Percentiles rank a stretch among this genome's conserved stretches.
phyloP scores from a whole-genome alignment of 176 grass and related monocot species.

The Oryza coarctata region DNA sequence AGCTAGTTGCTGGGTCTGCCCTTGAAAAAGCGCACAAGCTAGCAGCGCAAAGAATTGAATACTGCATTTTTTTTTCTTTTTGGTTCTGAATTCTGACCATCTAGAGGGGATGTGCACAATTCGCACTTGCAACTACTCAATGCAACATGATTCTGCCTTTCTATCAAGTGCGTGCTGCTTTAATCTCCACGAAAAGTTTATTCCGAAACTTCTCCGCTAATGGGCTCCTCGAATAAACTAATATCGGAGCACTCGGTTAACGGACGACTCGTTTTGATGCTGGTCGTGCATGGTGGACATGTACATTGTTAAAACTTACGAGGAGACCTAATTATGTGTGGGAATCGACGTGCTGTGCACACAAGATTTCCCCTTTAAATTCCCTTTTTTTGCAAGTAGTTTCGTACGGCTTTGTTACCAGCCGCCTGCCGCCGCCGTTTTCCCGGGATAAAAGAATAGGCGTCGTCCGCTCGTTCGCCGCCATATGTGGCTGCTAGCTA shows the following conservation, averaged over 20 bases:
- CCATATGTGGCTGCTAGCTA: neutral
- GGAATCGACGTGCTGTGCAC: slow-evolving; percentile 23
- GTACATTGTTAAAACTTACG: neutral
- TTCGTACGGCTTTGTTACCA: neutral
- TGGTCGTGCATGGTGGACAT: neutral
- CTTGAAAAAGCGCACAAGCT: neutral
- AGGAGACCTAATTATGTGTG: neutral
- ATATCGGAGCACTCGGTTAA: neutral
- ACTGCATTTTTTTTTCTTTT: neutral
- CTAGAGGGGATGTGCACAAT: neutral
- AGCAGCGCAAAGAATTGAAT: neutral
- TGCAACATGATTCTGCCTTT: neutral
- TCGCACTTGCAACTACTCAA: neutral
- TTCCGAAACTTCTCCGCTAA: neutral
- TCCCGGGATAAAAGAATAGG: neutral
- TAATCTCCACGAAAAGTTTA: neutral
- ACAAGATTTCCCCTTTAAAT: neutral
- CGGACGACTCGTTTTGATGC: neutral
- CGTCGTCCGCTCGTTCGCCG: slow-evolving; percentile 21
- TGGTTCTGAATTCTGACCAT: neutral
- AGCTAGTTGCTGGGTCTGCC: neutral
- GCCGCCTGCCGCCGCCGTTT: neutral
- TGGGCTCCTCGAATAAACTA: neutral
- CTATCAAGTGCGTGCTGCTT: neutral
- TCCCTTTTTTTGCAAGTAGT: neutral